Evolutionary conservation across 768 basidiomycete species (phyloP), one percentile per base, ranked within the genome.

Genomic region (Termitomyces bulborhizus): DNA sequence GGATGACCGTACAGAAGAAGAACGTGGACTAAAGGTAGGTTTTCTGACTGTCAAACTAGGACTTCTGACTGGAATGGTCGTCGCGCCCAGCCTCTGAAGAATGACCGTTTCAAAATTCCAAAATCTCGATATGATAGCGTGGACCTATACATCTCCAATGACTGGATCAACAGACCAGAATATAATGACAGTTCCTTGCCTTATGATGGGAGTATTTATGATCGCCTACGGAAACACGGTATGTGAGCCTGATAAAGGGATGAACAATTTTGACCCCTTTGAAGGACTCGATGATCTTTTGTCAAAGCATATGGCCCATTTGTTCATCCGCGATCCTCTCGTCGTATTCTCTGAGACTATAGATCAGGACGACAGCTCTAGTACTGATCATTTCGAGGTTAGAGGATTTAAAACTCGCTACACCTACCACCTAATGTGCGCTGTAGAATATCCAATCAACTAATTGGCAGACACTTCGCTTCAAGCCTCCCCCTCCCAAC

Each of bases 51-150:
- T 21, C 21, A 21, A 21, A 21, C 21, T 16, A 5, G 46, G 4
- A 18, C n/a, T n/a, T 21, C 48, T 42, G 36, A 13, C 11, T 15
- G 31, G 31, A 56, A 58, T 52, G 55, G 42, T 37, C 52, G 32
- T 44, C 21, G 9, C 21, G 27, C 34, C 1, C 62, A 96, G 93
- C 92, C 92, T 7, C 69, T 96, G 55, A 78, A 87, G 67, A 74
- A 88, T 49, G 83, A 84, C 63, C 78, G 81, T 58, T 89, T 84
- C 69, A 72, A 73, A 48, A 96, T 99, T 65, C 93, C 96, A 1
- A 99, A 99, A 72, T 98, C 96, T 31, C 85, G 97, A 57, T 99
- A 99, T 68, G 95, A 94, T 69, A 94, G 91, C 60, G 96, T 99
- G 21, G 91, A 94, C 68, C 75, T 91, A 60, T 98, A 99, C 67